Percentiles rank a stretch among this genome's conserved stretches.
Evolutionary conservation across 768 basidiomycete genomes (phyloP).

Genomic region (Pleurotus pulmonarius): DNA sequence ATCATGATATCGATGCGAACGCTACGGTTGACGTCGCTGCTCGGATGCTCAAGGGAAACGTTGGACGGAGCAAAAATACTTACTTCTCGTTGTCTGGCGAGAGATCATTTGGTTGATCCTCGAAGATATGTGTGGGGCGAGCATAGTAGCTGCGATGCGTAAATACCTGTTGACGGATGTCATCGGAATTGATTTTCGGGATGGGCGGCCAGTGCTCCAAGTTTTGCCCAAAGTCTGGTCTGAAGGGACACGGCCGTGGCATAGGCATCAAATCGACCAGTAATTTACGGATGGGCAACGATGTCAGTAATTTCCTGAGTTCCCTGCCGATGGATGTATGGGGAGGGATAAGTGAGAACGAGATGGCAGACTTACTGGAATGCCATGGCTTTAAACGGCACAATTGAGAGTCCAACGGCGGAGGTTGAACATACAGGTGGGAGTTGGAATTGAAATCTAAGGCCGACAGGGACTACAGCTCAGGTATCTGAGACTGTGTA

Average conservation of each 20-base stretch:
- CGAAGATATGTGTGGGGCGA: slow-evolving; percentile 71
- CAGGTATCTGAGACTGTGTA: not conserved
- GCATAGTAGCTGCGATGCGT: slow-evolving; percentile 74
- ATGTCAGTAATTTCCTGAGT: not conserved
- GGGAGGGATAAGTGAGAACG: not conserved
- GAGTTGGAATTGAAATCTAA: slow-evolving; percentile 2
- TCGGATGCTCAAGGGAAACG: not conserved
- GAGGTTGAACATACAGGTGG: slow-evolving; percentile 5
- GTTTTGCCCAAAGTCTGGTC: slow-evolving; percentile 39
- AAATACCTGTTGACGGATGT: slow-evolving; percentile 55
- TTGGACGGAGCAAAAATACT: slow-evolving; percentile 12
- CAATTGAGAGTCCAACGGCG: not conserved
- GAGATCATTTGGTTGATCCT: slow-evolving; percentile 66
- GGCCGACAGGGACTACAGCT: slow-evolving; percentile 6
- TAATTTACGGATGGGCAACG: not conserved
- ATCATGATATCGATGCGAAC: slow-evolving; percentile 4
- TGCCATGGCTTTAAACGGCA: slow-evolving; percentile 6
- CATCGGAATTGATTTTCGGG: slow-evolving; percentile 46
- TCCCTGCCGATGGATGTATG: not conserved
- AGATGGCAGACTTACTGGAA: slow-evolving; percentile 4
- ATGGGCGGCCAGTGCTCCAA: slow-evolving; percentile 46
- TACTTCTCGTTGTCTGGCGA: slow-evolving; percentile 84
- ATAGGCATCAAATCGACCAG: not conserved
- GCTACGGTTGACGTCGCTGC: not conserved
- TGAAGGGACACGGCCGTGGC: slow-evolving; percentile 12